phyloP scores from a whole-genome alignment of 2,329 filamentous ascomycete genomes.

The Epichloe sylvatica region DNA sequence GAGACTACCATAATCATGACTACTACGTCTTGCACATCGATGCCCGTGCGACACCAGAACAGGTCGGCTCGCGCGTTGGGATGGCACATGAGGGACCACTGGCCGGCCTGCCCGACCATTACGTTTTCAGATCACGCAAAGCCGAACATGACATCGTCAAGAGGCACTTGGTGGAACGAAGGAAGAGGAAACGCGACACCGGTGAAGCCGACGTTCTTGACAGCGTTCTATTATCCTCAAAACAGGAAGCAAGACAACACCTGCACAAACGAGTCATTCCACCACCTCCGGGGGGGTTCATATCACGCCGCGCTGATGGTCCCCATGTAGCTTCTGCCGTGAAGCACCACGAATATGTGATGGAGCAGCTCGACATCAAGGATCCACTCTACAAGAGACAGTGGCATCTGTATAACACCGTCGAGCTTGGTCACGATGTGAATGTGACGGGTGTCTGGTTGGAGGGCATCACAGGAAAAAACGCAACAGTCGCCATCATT shows the following conservation, averaged over 20 bases:
- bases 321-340: conserved; percentile 29
- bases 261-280: conserved; percentile 40
- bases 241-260: conserved; percentile 43
- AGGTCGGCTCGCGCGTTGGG: conserved; percentile 59
- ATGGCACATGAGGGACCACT: conserved; percentile 70
- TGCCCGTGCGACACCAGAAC: conserved; percentile 46
- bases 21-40: conserved; percentile 88
- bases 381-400: conserved; percentile 91
- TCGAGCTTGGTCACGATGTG: conserved; percentile 74
- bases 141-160: conserved; percentile 45
- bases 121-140: conserved; percentile 68
- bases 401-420: conserved; percentile 85
- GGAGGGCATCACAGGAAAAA: conserved; percentile 78
- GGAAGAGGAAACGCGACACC: conserved; percentile 47
- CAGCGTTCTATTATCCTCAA: conserved; percentile 63
- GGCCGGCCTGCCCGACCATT: conserved; percentile 63
- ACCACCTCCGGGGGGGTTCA: conserved; percentile 19
- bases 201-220: conserved; percentile 49
- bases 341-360: conserved; percentile 45
- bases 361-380: conserved; percentile 53
- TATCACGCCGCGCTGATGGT: conserved; percentile 8
- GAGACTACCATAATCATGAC: conserved; percentile 68
- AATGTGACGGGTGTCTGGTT: conserved; percentile 94
- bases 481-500: conserved; percentile 81
- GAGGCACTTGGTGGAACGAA: conserved; percentile 36